phyloP scores from a whole-genome alignment of 1,139 yeast genomes.

The Blastobotrys malaysiensis region DNA sequence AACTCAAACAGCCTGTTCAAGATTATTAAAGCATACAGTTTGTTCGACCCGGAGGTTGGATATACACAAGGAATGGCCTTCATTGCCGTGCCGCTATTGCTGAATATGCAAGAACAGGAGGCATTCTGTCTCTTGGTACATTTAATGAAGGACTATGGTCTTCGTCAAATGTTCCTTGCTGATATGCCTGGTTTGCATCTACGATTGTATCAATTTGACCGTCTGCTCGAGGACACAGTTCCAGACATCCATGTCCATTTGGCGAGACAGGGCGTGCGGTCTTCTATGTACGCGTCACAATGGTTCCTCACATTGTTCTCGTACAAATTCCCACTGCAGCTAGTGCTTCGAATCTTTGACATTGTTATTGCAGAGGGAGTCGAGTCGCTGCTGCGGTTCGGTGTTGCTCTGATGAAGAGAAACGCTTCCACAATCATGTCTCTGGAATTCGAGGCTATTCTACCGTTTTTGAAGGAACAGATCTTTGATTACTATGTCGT shows the following conservation, averaged over 20 bases:
- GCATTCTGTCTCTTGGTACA: constrained; percentile 77
- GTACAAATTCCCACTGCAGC: constrained; percentile 81
- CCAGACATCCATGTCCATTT: constrained; percentile 73
- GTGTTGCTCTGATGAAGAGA: constrained; percentile 66
- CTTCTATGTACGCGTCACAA: constrained; percentile 93
- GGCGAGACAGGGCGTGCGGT: constrained; percentile 74
- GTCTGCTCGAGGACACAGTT: constrained; percentile 62
- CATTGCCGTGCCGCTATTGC: constrained; percentile 73
- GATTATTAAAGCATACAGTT: constrained; percentile 76
- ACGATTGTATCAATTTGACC: constrained; percentile 80
- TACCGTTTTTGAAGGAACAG: constrained; percentile 71
- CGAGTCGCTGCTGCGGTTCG: constrained; percentile 76
- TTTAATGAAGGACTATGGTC: constrained; percentile 76
- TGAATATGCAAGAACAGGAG: constrained; percentile 78
- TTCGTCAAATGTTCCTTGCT: constrained; percentile 71
- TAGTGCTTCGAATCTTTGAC: constrained; percentile 79
- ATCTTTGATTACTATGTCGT: constrained; percentile 66
- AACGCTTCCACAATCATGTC: constrained; percentile 56
- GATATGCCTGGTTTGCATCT: constrained; percentile 93
- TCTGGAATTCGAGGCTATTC: constrained; percentile 66
- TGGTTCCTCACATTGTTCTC: constrained; percentile 96
- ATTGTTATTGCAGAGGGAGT: constrained; percentile 82
- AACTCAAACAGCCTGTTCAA: constrained; percentile 56
- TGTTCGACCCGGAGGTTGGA: constrained; percentile 89
- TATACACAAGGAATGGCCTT: constrained; percentile 98